Evolutionary conservation across 306 rosid species (phyloP), one percentile per base, ranked within the genome.

Genomic region (Vigna angularis): DNA sequence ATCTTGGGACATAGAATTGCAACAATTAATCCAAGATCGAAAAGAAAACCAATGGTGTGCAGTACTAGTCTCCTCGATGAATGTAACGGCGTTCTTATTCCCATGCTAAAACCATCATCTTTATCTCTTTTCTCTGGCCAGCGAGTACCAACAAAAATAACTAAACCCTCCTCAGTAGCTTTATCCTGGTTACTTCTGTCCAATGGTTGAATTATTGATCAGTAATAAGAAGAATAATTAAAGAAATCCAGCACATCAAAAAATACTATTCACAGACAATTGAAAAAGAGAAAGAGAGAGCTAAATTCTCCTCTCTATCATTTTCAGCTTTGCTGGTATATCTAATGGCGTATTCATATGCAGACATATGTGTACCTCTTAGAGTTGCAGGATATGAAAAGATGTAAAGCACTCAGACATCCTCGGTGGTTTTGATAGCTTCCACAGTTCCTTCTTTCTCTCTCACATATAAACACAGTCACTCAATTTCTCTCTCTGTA

Each of bases 1-100:
- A 74, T 94, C 95, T 34, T 92, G 98, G 89, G 98, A 94, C 98
- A 94, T 94, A 94, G 92, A 90, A 83, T 83, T 88, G 22, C 34
- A 20, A 36, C 3, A 67, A 55, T n/a, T 28, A 24, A 14, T 49
- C 6, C 51, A 32, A 63, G 64, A 66, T 66, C 71, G 9, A 65
- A 66, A 22, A 20, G 12, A 62, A 34, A 62, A 62, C 14, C 6
- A 66, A 66, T 66, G 32, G 52, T 66, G 71, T 66, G 5, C 1
- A 1, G 68, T 8, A 34, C 49, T 63, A 8, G 15, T 63, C 13
- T 63, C 3, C 18, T 22, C 14, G 53, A 64, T 30, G 80, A 70
- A 34, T 80, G 78, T 82, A 85, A 66, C 8, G 81, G 75, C 53
- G 86, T 64, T 77, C 81, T 84, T 87, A 87, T 79, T 82, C 89